These are phyloP conservation scores for Colletotrichum shisoi DNA, from an alignment of 2,329 filamentous ascomycete genomes.

Conservation along the genomic window DNA sequence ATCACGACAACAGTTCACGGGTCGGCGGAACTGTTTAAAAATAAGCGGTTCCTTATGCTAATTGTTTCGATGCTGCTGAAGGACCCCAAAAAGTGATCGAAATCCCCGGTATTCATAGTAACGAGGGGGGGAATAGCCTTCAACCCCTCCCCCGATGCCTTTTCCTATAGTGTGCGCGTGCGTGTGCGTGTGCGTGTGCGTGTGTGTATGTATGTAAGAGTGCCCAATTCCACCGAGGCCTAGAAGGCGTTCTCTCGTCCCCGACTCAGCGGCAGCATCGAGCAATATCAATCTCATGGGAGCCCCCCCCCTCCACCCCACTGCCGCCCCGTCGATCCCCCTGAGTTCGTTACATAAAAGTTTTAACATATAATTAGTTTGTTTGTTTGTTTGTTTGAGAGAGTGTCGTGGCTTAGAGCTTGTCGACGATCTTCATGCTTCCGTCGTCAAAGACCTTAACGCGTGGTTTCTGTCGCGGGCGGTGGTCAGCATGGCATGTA, in stretches of 20 bases:
- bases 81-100: too few species aligned
- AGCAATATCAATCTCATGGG: background rate
- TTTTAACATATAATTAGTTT: background rate
- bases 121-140: too few species aligned
- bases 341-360: background rate
- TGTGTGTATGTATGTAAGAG: too few species aligned
- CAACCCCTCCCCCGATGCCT: too few species aligned
- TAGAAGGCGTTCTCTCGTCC: too few species aligned
- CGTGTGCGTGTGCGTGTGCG: too few species aligned
- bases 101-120: background rate
- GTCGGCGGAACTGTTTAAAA: too few species aligned
- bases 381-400: background rate
- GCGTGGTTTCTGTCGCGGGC: constrained; percentile 16
- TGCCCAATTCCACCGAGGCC: too few species aligned
- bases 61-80: background rate
- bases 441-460: constrained; percentile 37
- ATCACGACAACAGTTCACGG: too few species aligned
- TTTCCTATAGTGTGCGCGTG: too few species aligned
- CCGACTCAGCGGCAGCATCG: background rate
- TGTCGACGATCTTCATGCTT: constrained; percentile 21
- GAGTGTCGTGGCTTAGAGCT: background rate
- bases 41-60: too few species aligned
- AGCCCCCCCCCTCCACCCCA: background rate
- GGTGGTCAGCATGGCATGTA: background rate
- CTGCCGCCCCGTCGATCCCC: background rate